phyloP scores from a whole-genome alignment of 2,329 filamentous ascomycete species.

The Apiospora koreana region DNA sequence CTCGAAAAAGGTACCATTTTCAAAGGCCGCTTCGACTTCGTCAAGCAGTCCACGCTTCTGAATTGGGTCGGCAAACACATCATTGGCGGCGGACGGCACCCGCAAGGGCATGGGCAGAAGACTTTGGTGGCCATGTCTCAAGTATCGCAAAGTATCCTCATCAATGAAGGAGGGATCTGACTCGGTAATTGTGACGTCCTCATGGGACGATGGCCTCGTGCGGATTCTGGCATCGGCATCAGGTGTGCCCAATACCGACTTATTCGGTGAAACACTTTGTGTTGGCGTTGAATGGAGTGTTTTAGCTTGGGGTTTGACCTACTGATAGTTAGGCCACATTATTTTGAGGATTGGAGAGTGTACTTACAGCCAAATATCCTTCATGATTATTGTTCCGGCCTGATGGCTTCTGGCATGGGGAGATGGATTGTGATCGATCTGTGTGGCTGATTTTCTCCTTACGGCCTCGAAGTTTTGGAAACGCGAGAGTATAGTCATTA shows the following conservation, averaged over 20 bases:
- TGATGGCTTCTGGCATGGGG: neutral
- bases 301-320: neutral
- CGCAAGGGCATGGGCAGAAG: conserved; percentile 24
- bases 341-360: neutral
- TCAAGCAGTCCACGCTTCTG: neutral
- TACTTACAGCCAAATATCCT: neutral
- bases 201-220: neutral
- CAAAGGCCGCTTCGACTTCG: conserved; percentile 21
- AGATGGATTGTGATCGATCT: neutral
- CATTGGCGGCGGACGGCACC: conserved; percentile 12
- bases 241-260: neutral
- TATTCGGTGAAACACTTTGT: neutral
- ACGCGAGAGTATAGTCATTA: neutral
- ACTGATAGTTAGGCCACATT: neutral
- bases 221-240: neutral
- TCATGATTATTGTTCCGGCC: neutral
- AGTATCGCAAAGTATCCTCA: neutral
- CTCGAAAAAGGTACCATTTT: conserved; percentile 28
- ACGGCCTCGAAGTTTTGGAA: neutral
- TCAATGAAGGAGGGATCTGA: neutral
- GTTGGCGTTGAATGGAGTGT: neutral
- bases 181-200: neutral
- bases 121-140: neutral
- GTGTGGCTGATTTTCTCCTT: neutral
- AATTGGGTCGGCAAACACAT: neutral